These are phyloP conservation scores for Tinospora cordifolia DNA, from an alignment of 164 flowering plant genomes.

Conservation along the genomic window DNA sequence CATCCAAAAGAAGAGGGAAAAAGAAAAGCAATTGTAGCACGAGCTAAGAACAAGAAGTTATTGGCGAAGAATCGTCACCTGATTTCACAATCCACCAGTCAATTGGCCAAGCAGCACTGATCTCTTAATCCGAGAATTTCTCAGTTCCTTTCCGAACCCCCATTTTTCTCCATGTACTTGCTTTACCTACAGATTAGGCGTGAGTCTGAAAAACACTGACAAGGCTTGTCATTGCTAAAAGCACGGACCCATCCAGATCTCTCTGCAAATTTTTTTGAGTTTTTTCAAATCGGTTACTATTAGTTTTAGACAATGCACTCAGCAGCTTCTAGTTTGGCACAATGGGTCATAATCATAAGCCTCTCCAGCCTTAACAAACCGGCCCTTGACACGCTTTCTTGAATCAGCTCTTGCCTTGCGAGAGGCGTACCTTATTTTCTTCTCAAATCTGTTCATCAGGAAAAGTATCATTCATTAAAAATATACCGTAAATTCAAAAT, in stretches of 20 bases:
- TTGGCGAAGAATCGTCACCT: background rate
- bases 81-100: background rate
- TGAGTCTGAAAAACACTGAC: background rate
- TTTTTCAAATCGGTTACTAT: background rate
- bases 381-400: slow-evolving; percentile 53
- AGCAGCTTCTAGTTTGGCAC: slow-evolving; percentile 26
- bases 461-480: background rate
- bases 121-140: background rate
- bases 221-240: background rate
- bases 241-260: background rate
- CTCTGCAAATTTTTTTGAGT: background rate
- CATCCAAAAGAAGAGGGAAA: background rate
- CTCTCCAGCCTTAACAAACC: slow-evolving; percentile 58
- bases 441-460: slow-evolving; percentile 41
- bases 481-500: background rate
- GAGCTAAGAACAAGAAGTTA: background rate
- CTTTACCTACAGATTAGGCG: background rate
- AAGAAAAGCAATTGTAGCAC: background rate
- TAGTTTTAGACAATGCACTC: background rate
- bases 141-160: background rate
- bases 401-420: slow-evolving; percentile 57
- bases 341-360: slow-evolving; percentile 51
- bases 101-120: background rate
- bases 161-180: background rate
- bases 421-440: slow-evolving; percentile 51